phyloP scores from a whole-genome alignment of 2,329 filamentous ascomycete genomes.

The Hyphodiscus sp. region DNA sequence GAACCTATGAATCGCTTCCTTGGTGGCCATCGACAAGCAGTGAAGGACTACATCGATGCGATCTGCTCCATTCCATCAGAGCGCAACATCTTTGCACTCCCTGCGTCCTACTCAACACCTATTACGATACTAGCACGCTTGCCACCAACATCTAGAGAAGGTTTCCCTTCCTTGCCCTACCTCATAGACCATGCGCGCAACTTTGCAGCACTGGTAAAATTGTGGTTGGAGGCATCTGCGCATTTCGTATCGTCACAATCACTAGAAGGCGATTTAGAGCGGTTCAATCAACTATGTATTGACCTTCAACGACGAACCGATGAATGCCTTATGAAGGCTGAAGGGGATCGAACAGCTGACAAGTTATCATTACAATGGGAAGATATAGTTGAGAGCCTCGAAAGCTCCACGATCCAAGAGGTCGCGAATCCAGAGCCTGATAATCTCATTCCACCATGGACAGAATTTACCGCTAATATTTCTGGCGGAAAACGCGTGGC shows the following conservation, averaged over 20 bases:
- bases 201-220: slow-evolving; percentile 73
- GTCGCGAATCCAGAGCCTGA: slow-evolving; percentile 7
- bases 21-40: slow-evolving; percentile 64
- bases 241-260: slow-evolving; percentile 9
- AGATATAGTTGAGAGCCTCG: slow-evolving; percentile 24
- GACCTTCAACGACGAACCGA: slow-evolving; percentile 27
- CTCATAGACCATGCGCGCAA: slow-evolving; percentile 84
- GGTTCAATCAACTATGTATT: slow-evolving; percentile 28
- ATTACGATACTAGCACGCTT: slow-evolving; percentile 82
- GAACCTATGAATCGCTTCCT: slow-evolving; percentile 95
- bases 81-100: slow-evolving; percentile 55
- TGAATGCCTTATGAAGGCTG: slow-evolving; percentile 28
- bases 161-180: slow-evolving; percentile 88
- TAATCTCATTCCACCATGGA: slow-evolving; percentile 17
- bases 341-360: slow-evolving; percentile 20
- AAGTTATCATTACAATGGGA: slow-evolving; percentile 23
- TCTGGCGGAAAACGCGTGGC: slow-evolving; percentile 2
- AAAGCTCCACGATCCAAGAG: slow-evolving; percentile 15
- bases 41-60: slow-evolving; percentile 81
- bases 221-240: slow-evolving; percentile 60
- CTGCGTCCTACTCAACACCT: slow-evolving; percentile 86
- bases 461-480: slow-evolving; percentile 8
- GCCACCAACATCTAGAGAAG: slow-evolving; percentile 75
- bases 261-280: slow-evolving; percentile 26
- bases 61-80: slow-evolving; percentile 79